A percentile compares a stretch with the other conserved stretches of the same genome.
Conservation (phyloP, 2,329 filamentous ascomycete genomes). For the Neurospora crassa region DNA sequence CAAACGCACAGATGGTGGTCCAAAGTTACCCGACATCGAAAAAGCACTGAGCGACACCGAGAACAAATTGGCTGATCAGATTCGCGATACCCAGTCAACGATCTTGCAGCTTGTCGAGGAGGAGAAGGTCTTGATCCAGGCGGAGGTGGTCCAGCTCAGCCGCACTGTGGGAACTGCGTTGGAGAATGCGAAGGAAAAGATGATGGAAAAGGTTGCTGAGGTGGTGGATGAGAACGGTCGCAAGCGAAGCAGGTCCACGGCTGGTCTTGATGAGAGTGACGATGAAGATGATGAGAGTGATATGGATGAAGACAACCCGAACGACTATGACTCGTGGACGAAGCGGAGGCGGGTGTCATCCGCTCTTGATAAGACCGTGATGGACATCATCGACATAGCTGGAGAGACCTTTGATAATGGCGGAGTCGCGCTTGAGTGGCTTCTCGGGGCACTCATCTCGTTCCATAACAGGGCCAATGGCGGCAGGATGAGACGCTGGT, state of each 20-base stretch:
- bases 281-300: background rate
- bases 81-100: background rate
- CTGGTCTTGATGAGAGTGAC: background rate
- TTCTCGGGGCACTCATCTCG: background rate
- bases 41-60: background rate
- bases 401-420: background rate
- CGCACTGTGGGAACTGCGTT: background rate
- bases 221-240: background rate
- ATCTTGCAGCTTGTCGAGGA: background rate
- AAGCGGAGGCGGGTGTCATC: background rate
- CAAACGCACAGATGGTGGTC: background rate
- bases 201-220: background rate
- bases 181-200: background rate
- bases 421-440: background rate
- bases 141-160: background rate
- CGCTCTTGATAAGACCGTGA: background rate
- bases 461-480: background rate
- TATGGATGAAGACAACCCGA: background rate
- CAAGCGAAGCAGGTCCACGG: background rate
- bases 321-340: background rate
- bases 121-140: background rate
- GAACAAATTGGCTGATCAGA: background rate
- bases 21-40: background rate
- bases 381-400: background rate
- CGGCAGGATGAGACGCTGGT: background rate